Evolutionary conservation across 129 eudicot species (phyloP).

Genomic region (Flaveria trinervia): DNA sequence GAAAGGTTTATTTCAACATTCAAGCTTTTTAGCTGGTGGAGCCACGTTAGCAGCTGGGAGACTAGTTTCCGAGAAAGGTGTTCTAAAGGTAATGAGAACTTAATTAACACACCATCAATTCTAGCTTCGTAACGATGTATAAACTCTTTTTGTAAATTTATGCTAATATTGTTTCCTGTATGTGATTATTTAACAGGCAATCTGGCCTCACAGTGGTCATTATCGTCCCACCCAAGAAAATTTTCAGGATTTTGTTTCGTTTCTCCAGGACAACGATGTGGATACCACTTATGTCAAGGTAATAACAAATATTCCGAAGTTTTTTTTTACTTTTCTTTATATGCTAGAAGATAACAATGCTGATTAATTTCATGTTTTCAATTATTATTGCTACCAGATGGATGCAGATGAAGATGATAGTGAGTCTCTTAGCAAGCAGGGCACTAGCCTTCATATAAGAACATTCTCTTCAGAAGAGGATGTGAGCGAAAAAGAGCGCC

Average conservation of each 20-base stretch:
- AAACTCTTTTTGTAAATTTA: not conserved
- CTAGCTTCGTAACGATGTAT: not conserved
- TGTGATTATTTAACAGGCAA: constrained; percentile 56
- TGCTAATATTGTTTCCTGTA: constrained; percentile 16
- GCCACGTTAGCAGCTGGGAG: constrained; percentile 96
- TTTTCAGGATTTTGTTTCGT: constrained; percentile 73
- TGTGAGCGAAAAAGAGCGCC: constrained; percentile 41
- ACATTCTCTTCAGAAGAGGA: constrained; percentile 79
- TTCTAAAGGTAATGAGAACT: constrained; percentile 57
- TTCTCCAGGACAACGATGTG: constrained; percentile 66
- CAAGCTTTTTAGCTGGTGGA: constrained; percentile 97
- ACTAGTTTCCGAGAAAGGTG: constrained; percentile 72
- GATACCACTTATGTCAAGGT: constrained; percentile 82
- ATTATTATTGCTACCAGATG: constrained; percentile 45
- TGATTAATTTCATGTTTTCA: constrained; percentile 13
- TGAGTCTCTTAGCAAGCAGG: constrained; percentile 46
- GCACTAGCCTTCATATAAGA: constrained; percentile 47
- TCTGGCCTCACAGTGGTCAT: constrained; percentile 99
- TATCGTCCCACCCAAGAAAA: constrained; percentile 88
- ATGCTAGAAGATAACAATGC: constrained; percentile 13
- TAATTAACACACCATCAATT: not conserved
- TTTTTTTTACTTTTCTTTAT: not conserved
- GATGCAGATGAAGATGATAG: constrained; percentile 80
- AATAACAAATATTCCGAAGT: not conserved
- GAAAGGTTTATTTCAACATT: constrained; percentile 95